Base-by-base conservation (phyloP, 1,139 yeast species). In the Kluyveromyces sp. region DNA sequence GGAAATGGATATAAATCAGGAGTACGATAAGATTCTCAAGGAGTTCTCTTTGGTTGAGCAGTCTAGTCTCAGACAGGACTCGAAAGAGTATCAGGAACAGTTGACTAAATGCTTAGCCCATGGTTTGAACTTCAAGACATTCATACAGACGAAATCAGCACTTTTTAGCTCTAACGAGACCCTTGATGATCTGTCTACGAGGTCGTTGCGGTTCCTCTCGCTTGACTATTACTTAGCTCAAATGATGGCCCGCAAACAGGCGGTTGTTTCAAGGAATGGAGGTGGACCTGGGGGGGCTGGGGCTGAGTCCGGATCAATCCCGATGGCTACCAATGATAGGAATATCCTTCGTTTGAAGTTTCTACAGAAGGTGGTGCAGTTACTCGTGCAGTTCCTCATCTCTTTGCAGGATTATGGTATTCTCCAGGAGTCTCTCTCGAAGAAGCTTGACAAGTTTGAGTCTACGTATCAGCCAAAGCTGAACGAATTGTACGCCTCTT, bases 91-190 rank as follows among this genome's bases (percentile, higher is more conserved):
- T 47, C 73, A 70, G 47, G 46, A 48, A 0, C 36, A 50, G 29
- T 47, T 70, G 21, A 51, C 58, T 1, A 32, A 45, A 0, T 48
- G 53, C 8, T 59, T 68, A 2, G 62, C 61, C 35, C 51, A 50
- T 4, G 54, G 67, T 43, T 43, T 68, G 10, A 52, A 59, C 29
- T 48, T 74, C 36, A 70, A 71, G 50, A 48, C 54, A 0, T 50
- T 56, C 4, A 55, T 72, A 3, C 52, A 52, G 7, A 53, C 60
- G 6, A 53, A 59, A 26, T 55, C 73, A 26, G 66, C 72, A n/a
- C 60, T 81, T 30, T 82, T 81, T 63, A 81, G 88, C 56, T 68
- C 67, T 6, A 82, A 82, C 60, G 90, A 83, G 56, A 57, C 70
- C 0, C 52, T 81, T 3, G 77, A 74, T 1, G 90, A 83, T 53